Percentiles rank a stretch among this genome's conserved stretches.
These are phyloP conservation scores for Begonia masoniana DNA, from an alignment of 306 rosid genomes.

Conservation along the genomic window DNA sequence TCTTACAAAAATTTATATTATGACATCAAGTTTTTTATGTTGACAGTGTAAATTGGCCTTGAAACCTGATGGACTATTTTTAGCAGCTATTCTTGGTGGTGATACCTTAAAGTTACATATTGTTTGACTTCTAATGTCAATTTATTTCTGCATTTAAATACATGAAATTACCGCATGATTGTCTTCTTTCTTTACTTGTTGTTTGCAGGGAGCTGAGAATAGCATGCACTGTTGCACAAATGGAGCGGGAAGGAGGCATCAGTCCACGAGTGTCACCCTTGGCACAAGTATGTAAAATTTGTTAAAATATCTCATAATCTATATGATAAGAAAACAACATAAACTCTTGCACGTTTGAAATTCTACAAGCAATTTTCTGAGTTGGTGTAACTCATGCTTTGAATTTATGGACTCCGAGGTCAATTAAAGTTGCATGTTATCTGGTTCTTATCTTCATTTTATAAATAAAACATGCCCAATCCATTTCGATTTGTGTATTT, in stretches of 20 bases:
- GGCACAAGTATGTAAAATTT: constrained; percentile 54
- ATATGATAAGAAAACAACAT: too few species aligned
- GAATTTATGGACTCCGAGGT: too few species aligned
- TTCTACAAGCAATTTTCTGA: too few species aligned
- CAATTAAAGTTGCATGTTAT: too few species aligned
- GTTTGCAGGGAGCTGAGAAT: constrained; percentile 78
- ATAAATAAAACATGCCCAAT: too few species aligned
- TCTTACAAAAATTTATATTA: too few species aligned
- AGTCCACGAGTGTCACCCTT: constrained; percentile 90
- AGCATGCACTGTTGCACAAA: constrained; percentile 94
- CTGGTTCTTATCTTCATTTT: too few species aligned
- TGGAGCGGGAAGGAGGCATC: constrained; percentile 98
- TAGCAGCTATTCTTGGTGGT: constrained; percentile 88
- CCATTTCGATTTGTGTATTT: too few species aligned
- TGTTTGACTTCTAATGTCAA: constrained; percentile 7
- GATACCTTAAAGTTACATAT: constrained; percentile 66
- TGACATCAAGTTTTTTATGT: constrained; percentile 5
- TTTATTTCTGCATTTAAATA: constrained; percentile 5
- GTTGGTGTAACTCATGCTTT: too few species aligned
- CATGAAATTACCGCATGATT: constrained; percentile 12
- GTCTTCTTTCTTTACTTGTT: constrained; percentile 11
- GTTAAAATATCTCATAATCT: too few species aligned
- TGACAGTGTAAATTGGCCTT: constrained; percentile 82
- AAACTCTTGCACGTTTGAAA: too few species aligned
- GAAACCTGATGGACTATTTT: constrained; percentile 94